Percentiles rank a stretch among this genome's conserved stretches.
Conservation (phyloP, 768 basidiomycete species). For the Termitomyces heimii region DNA sequence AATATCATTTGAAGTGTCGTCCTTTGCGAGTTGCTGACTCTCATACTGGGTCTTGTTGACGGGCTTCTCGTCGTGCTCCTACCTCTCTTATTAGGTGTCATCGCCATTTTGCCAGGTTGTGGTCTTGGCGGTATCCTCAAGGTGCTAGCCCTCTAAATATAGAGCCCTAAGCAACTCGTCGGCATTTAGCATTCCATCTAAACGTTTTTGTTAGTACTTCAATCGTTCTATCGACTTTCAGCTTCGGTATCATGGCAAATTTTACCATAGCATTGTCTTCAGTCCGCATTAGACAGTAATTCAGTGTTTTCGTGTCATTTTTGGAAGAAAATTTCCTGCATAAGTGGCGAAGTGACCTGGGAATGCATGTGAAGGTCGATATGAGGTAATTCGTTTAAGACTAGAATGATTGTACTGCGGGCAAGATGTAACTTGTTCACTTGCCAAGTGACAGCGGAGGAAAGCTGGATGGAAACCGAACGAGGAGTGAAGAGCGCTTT, state of each 20-base stretch:
- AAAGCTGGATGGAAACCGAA: background rate
- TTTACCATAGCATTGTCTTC: background rate
- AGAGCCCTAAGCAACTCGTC: background rate
- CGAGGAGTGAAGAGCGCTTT: background rate
- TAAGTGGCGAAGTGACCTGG: background rate
- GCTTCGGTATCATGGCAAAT: background rate
- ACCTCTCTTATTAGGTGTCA: background rate
- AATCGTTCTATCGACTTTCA: background rate
- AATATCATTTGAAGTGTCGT: background rate
- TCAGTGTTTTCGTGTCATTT: background rate
- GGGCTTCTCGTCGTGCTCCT: background rate
- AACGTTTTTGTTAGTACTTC: background rate
- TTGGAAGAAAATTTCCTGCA: background rate
- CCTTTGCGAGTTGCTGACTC: background rate
- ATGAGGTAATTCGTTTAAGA: background rate
- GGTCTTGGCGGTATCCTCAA: background rate
- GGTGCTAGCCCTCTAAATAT: background rate
- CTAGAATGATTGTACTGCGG: background rate
- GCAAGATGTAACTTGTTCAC: background rate
- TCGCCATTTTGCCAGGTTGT: background rate
- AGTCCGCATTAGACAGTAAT: background rate
- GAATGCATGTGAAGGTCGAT: background rate
- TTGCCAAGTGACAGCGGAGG: background rate
- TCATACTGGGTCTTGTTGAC: background rate
- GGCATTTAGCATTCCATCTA: background rate